phyloP scores from a whole-genome alignment of 2,329 filamentous ascomycete genomes.

The Fusarium domesticum region DNA sequence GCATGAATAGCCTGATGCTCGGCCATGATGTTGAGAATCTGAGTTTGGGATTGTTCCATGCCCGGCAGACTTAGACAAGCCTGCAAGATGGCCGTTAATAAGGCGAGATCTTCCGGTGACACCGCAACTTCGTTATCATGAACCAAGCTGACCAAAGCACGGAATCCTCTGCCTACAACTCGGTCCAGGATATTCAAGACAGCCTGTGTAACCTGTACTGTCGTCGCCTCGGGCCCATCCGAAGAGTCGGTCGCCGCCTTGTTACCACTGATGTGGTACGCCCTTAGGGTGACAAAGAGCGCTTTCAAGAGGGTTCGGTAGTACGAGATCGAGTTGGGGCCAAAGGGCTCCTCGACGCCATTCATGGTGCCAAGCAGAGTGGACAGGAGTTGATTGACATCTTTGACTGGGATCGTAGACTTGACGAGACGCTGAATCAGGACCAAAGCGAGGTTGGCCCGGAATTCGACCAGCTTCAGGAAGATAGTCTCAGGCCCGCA shows the following conservation, averaged over 20 bases:
- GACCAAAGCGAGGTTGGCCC: slow-evolving; percentile 78
- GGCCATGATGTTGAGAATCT: slow-evolving; percentile 67
- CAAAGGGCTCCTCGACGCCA: slow-evolving; percentile 53
- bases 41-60: slow-evolving; percentile 66
- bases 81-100: slow-evolving; percentile 85
- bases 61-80: slow-evolving; percentile 76
- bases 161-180: slow-evolving; percentile 79
- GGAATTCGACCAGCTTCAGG: slow-evolving; percentile 67
- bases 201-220: slow-evolving; percentile 53
- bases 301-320: slow-evolving; percentile 82
- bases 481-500: slow-evolving; percentile 80
- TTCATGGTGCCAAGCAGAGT: slow-evolving; percentile 53
- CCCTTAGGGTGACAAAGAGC: slow-evolving; percentile 76
- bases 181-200: slow-evolving; percentile 77
- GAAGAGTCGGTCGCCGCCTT: slow-evolving; percentile 32
- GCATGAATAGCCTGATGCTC: slow-evolving; percentile 74
- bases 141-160: slow-evolving; percentile 73
- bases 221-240: slow-evolving; percentile 34
- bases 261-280: slow-evolving; percentile 47
- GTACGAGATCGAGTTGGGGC: slow-evolving; percentile 57
- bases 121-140: slow-evolving; percentile 65
- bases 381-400: slow-evolving; percentile 50
- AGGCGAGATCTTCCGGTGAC: slow-evolving; percentile 76
- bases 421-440: slow-evolving; percentile 76
- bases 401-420: slow-evolving; percentile 47